Percentiles rank a stretch among this genome's conserved stretches.
Evolutionary conservation across 73 alveolate genomes (phyloP).

Genomic region (Tetrahymena borealis): DNA sequence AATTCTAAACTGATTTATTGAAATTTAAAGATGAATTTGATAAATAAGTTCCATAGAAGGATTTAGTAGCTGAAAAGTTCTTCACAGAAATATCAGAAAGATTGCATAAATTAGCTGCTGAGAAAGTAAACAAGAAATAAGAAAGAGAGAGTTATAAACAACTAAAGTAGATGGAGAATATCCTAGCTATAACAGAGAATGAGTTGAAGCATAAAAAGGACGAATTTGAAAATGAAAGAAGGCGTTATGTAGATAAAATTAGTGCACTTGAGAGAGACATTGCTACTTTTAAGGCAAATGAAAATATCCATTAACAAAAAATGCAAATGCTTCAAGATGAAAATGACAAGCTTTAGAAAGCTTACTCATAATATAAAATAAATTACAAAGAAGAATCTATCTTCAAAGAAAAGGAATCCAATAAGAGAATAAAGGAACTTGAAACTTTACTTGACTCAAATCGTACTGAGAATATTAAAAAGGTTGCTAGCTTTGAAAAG

Average conservation of each 20-base stretch:
- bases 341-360: neutral
- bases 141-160: neutral
- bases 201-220: constrained; percentile 5
- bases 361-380: neutral
- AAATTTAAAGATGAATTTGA: constrained; percentile 29
- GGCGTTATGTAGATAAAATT: neutral
- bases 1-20: constrained; percentile 20
- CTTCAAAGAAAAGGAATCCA: neutral
- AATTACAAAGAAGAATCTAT: neutral
- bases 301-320: constrained; percentile 3
- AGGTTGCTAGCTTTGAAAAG: constrained; percentile 10
- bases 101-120: constrained; percentile 21
- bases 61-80: neutral
- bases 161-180: constrained; percentile 10
- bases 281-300: neutral
- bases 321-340: neutral
- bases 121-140: constrained; percentile 11
- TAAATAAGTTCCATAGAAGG: constrained; percentile 13
- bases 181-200: constrained; percentile 4
- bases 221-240: neutral
- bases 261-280: neutral
- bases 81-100: constrained; percentile 27
- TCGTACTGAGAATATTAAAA: neutral
- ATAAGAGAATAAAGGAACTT: neutral
- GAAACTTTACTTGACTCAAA: neutral